These are phyloP conservation scores for Aspergillus transmontanensis DNA, from an alignment of 2,329 filamentous ascomycete genomes.

Conservation along the genomic window DNA sequence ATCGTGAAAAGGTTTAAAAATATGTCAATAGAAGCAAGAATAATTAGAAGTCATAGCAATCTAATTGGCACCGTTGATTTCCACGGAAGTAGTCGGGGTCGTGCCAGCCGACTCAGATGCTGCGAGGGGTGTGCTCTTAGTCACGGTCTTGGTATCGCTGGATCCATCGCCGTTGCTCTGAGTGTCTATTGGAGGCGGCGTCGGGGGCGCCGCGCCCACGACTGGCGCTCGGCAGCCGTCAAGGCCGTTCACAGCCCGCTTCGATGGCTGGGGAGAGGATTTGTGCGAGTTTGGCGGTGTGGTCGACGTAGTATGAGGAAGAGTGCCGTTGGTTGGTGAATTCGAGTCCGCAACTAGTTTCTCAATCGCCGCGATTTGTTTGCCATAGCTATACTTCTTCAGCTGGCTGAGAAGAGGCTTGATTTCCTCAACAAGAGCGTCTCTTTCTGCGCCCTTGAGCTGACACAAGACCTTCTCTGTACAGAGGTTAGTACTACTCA, in stretches of 20 bases:
- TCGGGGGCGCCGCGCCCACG: constrained; percentile 62
- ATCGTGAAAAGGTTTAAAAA: constrained; percentile 22
- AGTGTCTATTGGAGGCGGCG: constrained; percentile 67
- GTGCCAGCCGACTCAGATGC: constrained; percentile 33
- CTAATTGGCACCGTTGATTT: constrained; percentile 29
- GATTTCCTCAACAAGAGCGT: constrained; percentile 64
- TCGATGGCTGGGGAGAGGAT: constrained; percentile 39
- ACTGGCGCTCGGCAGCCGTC: constrained; percentile 49
- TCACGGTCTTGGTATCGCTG: constrained; percentile 39
- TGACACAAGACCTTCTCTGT: constrained; percentile 76
- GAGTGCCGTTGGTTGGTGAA: constrained; percentile 26
- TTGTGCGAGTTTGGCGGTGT: constrained; percentile 45
- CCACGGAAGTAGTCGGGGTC: constrained; percentile 29
- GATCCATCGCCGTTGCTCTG: constrained; percentile 61
- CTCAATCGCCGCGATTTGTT: constrained; percentile 68
- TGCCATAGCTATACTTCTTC: constrained; percentile 66
- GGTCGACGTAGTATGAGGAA: constrained; percentile 34
- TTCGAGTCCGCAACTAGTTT: constrained; percentile 51
- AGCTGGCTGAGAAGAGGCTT: constrained; percentile 62
- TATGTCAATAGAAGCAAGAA: constrained; percentile 29
- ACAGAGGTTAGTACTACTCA: constrained; percentile 26
- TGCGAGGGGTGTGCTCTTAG: constrained; percentile 35
- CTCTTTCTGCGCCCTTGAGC: constrained; percentile 62
- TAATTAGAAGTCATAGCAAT: constrained; percentile 5
- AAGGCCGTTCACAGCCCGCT: constrained; percentile 35